A percentile compares a stretch with the other conserved stretches of the same genome.
Evolutionary conservation across 148 eudicot genomes (phyloP).

Genomic region (Cornus suecica): DNA sequence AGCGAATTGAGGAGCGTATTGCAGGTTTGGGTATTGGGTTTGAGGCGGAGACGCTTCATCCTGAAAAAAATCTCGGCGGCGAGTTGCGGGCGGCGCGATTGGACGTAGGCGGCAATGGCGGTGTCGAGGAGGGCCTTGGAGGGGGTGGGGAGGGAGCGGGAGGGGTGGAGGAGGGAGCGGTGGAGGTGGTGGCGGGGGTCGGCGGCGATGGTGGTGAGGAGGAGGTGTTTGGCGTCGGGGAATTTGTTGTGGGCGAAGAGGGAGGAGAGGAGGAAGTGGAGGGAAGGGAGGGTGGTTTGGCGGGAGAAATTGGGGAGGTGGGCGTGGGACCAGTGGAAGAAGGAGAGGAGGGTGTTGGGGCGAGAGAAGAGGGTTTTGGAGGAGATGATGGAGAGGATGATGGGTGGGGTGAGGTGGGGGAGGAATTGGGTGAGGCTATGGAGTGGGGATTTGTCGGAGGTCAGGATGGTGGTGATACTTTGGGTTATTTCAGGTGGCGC

Average conservation of each 20-base stretch:
- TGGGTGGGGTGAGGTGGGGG: slow-evolving; percentile 18
- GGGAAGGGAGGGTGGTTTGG: slow-evolving; percentile 30
- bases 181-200: slow-evolving; percentile 51
- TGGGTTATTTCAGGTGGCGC: slow-evolving; percentile 1
- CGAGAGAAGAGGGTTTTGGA: slow-evolving; percentile 28
- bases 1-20: slow-evolving; percentile 54
- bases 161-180: slow-evolving; percentile 53
- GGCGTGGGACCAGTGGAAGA: slow-evolving; percentile 37
- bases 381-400: slow-evolving; percentile 19
- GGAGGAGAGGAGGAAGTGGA: slow-evolving; percentile 43
- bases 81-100: slow-evolving; percentile 47
- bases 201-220: slow-evolving; percentile 41
- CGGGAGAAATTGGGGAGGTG: slow-evolving; percentile 15
- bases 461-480: background rate
- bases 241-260: slow-evolving; percentile 55
- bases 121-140: slow-evolving; percentile 54
- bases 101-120: slow-evolving; percentile 53
- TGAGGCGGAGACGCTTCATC: slow-evolving; percentile 50
- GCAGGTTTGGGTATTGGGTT: slow-evolving; percentile 57
- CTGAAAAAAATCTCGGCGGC: slow-evolving; percentile 58
- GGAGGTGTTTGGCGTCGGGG: slow-evolving; percentile 51
- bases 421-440: slow-evolving; percentile 3
- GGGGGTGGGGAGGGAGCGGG: slow-evolving; percentile 30
- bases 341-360: slow-evolving; percentile 39
- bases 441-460: background rate